Evolutionary conservation across 768 basidiomycete species (phyloP).

Genomic region (Termitomyces sp.): DNA sequence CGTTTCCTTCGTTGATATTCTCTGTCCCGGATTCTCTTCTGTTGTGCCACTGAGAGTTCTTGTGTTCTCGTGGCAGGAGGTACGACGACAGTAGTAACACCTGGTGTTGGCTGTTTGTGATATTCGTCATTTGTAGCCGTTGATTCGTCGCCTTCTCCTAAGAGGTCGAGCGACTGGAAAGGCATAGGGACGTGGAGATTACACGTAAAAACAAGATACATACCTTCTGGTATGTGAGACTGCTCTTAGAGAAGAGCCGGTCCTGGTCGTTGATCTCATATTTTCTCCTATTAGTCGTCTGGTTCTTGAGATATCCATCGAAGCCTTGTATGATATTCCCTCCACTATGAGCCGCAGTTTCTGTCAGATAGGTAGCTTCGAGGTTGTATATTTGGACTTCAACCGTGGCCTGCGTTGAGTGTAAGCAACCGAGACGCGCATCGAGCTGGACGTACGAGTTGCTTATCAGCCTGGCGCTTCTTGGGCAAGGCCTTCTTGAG

Average conservation of each 20-base stretch:
- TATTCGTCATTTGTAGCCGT: slow-evolving; percentile 57
- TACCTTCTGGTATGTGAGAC: slow-evolving; percentile 73
- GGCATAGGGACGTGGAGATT: neutral
- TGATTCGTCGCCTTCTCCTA: slow-evolving; percentile 67
- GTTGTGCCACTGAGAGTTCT: slow-evolving; percentile 67
- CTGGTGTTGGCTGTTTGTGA: slow-evolving; percentile 64
- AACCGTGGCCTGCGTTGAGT: slow-evolving; percentile 56
- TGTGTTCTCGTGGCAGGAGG: slow-evolving; percentile 69
- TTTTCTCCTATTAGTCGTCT: slow-evolving; percentile 60
- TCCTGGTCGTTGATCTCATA: slow-evolving; percentile 77
- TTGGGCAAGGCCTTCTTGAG: slow-evolving; percentile 69
- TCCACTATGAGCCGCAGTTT: slow-evolving; percentile 72
- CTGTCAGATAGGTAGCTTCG: slow-evolving; percentile 72
- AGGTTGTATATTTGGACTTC: slow-evolving; percentile 78
- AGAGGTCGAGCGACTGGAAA: slow-evolving; percentile 69
- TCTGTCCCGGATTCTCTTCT: slow-evolving; percentile 74
- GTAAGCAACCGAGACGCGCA: neutral
- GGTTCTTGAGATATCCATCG: slow-evolving; percentile 82
- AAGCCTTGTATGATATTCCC: slow-evolving; percentile 89
- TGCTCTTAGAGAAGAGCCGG: slow-evolving; percentile 80
- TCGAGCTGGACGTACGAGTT: slow-evolving; percentile 49
- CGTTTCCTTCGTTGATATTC: slow-evolving; percentile 81
- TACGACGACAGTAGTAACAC: slow-evolving; percentile 72
- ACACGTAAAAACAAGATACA: slow-evolving; percentile 9
- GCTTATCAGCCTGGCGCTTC: slow-evolving; percentile 73